Evolutionary conservation across 352 stramenopile genomes (phyloP).

Genomic region (Globisporangium acanthophoron): DNA sequence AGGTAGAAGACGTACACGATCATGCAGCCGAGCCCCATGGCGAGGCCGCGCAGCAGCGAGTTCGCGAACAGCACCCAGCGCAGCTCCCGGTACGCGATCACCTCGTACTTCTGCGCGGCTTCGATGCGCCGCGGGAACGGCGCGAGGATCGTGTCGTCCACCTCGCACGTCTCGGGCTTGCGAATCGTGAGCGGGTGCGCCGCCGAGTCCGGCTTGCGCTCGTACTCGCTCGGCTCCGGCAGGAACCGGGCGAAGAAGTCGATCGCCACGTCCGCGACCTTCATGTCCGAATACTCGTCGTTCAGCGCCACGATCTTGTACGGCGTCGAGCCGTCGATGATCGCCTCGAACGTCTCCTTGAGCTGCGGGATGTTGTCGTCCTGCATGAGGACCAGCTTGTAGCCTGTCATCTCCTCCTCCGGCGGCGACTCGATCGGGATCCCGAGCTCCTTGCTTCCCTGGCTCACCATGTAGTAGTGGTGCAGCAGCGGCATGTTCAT

Average conservation of each 20-base stretch:
- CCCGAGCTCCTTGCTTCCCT: constrained; percentile 70
- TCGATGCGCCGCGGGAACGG: constrained; percentile 60
- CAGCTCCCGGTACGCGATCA: constrained; percentile 74
- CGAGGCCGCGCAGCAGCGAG: constrained; percentile 68
- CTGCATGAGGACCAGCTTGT: constrained; percentile 83
- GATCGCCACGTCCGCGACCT: constrained; percentile 55
- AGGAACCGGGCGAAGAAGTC: constrained; percentile 74
- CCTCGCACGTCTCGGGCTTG: constrained; percentile 60
- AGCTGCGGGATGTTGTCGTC: constrained; percentile 77
- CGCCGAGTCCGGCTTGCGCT: constrained; percentile 42
- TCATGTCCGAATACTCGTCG: constrained; percentile 84
- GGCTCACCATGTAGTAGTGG: constrained; percentile 85
- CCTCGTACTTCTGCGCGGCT: constrained; percentile 65
- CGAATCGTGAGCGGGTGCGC: constrained; percentile 47
- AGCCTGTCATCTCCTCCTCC: constrained; percentile 70
- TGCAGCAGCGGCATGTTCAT: constrained; percentile 88
- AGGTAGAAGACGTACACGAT: constrained; percentile 83
- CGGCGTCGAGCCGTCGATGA: constrained; percentile 54
- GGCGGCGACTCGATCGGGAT: constrained; percentile 74
- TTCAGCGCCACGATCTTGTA: constrained; percentile 84
- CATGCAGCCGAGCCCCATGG: constrained; percentile 67
- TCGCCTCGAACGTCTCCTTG: constrained; percentile 56
- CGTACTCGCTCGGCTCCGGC: constrained; percentile 59
- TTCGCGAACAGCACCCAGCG: constrained; percentile 81
- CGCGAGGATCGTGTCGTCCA: constrained; percentile 66